These are phyloP conservation scores for Myxozyma geophila DNA, from an alignment of 805 yeast species.

Conservation along the genomic window DNA sequence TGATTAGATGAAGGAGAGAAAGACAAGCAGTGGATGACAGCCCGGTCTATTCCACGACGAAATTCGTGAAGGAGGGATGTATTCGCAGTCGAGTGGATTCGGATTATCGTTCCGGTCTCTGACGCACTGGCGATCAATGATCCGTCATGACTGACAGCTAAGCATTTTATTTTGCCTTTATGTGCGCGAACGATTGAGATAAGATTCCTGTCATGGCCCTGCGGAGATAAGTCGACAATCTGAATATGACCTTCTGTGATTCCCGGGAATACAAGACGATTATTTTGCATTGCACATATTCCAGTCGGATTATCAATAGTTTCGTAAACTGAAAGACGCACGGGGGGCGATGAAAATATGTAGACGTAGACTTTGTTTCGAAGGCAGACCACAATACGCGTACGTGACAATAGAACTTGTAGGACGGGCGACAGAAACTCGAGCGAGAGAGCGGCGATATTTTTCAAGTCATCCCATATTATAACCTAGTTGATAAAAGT, in stretches of 20 bases:
- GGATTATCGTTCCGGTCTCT: conserved; percentile 77
- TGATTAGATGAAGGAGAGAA: conserved; percentile 77
- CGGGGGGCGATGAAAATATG: conserved; percentile 82
- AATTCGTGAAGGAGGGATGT: conserved; percentile 80
- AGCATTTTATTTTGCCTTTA: conserved; percentile 63
- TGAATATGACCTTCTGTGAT: conserved; percentile 77
- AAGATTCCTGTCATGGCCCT: conserved; percentile 64
- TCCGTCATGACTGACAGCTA: conserved; percentile 67
- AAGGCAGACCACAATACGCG: conserved; percentile 74
- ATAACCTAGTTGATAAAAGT: conserved; percentile 51
- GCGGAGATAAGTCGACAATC: conserved; percentile 71
- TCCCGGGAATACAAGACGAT: conserved; percentile 78
- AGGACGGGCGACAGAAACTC: conserved; percentile 79
- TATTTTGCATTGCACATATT: conserved; percentile 58
- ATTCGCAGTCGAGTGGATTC: conserved; percentile 70
- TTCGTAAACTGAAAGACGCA: conserved; percentile 63
- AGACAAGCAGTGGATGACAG: conserved; percentile 77
- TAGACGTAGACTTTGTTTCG: conserved; percentile 71
- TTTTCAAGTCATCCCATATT: conserved; percentile 90
- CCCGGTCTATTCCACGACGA: conserved; percentile 87
- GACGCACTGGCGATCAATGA: conserved; percentile 79
- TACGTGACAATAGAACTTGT: conserved; percentile 73
- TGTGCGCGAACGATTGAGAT: conserved; percentile 80
- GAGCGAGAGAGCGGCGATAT: conserved; percentile 69
- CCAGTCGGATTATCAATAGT: conserved; percentile 68